Evolutionary conservation across 73 alveolate genomes (phyloP).

Genomic region (Breviolum minutum): DNA sequence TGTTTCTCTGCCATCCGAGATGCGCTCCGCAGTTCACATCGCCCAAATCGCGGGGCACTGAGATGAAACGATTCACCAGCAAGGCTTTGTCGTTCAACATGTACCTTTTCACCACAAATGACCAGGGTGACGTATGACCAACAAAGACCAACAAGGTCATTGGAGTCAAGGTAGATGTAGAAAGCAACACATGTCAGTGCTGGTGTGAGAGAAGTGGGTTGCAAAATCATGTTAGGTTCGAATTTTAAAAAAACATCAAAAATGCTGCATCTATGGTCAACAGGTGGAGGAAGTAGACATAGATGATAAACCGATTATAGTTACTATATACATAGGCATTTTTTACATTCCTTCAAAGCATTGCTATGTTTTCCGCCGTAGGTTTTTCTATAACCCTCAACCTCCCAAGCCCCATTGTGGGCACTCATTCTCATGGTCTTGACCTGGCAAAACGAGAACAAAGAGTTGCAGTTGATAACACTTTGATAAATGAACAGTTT

Average conservation of each 20-base stretch:
- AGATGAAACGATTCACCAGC: conserved; percentile 98
- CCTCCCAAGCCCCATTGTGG: not conserved
- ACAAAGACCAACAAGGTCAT: not conserved
- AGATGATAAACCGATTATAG: too few relatives aligned
- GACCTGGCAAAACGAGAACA: not conserved
- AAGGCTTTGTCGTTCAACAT: conserved; percentile 97
- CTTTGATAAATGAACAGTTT: not conserved
- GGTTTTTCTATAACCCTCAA: not conserved
- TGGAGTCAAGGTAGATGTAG: too few relatives aligned
- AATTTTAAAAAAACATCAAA: too few relatives aligned
- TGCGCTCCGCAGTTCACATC: conserved; percentile 98
- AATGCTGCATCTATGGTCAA: too few relatives aligned
- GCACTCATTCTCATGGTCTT: conserved; percentile 68
- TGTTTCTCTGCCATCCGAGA: not conserved
- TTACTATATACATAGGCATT: too few relatives aligned
- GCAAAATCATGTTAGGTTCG: too few relatives aligned
- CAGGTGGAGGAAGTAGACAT: too few relatives aligned
- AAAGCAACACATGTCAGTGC: too few relatives aligned
- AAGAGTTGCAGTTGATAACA: not conserved
- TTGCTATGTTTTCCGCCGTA: too few relatives aligned
- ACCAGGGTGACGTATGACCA: not conserved
- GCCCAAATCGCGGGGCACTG: conserved; percentile 97
- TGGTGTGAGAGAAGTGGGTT: too few relatives aligned
- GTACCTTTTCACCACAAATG: conserved; percentile 87
- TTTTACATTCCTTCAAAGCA: too few relatives aligned